These are phyloP conservation scores for Plasmodiophora brassicae DNA, from an alignment of 208 protist species.

Conservation along the genomic window DNA sequence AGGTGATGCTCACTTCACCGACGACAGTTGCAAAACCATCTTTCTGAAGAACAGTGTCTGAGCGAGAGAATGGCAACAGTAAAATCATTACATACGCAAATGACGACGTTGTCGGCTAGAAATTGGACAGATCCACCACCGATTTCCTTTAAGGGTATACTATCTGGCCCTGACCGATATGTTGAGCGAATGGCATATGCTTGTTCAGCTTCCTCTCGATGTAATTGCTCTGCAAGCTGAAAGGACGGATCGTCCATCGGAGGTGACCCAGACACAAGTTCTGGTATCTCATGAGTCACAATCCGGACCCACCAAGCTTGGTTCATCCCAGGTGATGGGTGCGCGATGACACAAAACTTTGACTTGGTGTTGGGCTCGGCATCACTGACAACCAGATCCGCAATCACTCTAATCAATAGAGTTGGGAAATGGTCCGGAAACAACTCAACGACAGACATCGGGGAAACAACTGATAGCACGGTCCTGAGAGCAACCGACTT, in stretches of 20 bases:
- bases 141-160: slow-evolving; percentile 17
- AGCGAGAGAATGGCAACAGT: not conserved
- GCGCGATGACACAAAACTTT: not conserved
- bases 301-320: not conserved
- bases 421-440: not conserved
- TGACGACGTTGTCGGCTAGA: not conserved
- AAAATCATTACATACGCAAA: not conserved
- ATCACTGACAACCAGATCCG: not conserved
- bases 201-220: not conserved
- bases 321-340: not conserved
- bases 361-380: not conserved
- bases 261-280: not conserved
- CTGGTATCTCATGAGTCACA: not conserved
- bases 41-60: not conserved
- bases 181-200: not conserved
- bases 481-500: too few species aligned
- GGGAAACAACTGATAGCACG: not conserved
- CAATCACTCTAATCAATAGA: not conserved
- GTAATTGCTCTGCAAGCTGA: not conserved
- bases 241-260: not conserved
- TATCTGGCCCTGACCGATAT: not conserved
- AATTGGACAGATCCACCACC: slow-evolving; percentile 17
- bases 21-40: slow-evolving; percentile 25
- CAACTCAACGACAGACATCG: not conserved
- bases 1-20: not conserved